Base-by-base conservation (phyloP, 495 filamentous ascomycete genomes). In the Trichoderma reesei region DNA sequence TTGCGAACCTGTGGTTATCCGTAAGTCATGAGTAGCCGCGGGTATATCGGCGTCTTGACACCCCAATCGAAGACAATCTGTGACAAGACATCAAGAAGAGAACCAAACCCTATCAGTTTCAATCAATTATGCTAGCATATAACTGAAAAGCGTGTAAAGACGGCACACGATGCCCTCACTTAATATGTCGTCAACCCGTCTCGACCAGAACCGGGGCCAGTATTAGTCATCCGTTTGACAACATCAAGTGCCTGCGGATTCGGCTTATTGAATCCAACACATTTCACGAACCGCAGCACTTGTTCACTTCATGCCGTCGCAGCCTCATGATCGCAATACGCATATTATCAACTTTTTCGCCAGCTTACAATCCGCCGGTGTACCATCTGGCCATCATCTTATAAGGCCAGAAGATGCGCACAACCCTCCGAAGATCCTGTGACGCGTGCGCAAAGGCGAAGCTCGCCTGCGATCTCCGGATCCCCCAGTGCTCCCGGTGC, bases 401-500 rank as follows among this genome's bases (percentile, higher is more conserved):
- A 18, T 8, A n/a, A 8, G 44, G 3, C 44, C 20, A 34, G 3
- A 61, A 65, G 44, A 81, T 81, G 79, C 76, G 74, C 61, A 72
- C 69, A 63, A 79, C 76, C 2, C 77, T 83, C 39, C 78, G 80
- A 5, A 71, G 81, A 42, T 82, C 80, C 36, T 83, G 81, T 69
- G 68, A 69, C 59, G 74, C 78, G 3, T 83, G 81, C 68, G 79
- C 78, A 16, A 79, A 75, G 63, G 70, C 74, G 7, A 83, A 83
- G 65, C 74, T 75, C 60, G 75, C 75, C 63, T 83, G 81, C 62
- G 79, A 82, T 63, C 75, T 80, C 14, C 69, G 70, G 33, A 78
- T 75, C 0, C 81, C 81, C 10, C 71, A 72, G 16, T 83, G 81
- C 68, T 79, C 79, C 31, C 78, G 80, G 42, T 83, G 80, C 66